These are phyloP conservation scores for Pichia insulana DNA, from an alignment of 805 yeast species.

Conservation along the genomic window DNA sequence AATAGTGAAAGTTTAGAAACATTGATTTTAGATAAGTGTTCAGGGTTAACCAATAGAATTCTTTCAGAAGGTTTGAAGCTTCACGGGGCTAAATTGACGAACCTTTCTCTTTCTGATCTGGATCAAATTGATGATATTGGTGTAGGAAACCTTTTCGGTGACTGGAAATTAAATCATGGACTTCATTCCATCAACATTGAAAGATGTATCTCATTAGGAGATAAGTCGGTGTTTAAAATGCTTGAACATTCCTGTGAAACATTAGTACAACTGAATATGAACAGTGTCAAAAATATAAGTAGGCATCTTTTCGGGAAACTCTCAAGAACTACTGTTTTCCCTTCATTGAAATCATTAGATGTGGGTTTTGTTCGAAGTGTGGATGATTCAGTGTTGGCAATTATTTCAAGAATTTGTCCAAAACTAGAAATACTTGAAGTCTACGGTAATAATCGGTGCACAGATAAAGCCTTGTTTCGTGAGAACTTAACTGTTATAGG, in stretches of 20 bases:
- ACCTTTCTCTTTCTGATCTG: conserved; percentile 48
- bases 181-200: conserved; percentile 51
- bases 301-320: conserved; percentile 39
- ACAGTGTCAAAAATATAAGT: conserved; percentile 58
- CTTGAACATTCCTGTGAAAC: conserved; percentile 57
- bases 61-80: conserved; percentile 48
- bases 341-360: conserved; percentile 61
- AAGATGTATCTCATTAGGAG: conserved; percentile 59
- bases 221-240: conserved; percentile 50
- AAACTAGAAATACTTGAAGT: conserved; percentile 63
- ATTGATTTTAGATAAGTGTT: conserved; percentile 65
- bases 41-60: conserved; percentile 59
- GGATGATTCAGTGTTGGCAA: conserved; percentile 58
- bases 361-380: conserved; percentile 72
- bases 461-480: conserved; percentile 43
- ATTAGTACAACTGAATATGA: conserved; percentile 60
- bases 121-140: conserved; percentile 68
- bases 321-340: conserved; percentile 37
- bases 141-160: conserved; percentile 45
- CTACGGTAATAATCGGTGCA: conserved; percentile 68
- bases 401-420: conserved; percentile 50
- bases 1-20: conserved; percentile 53
- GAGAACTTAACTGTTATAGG: conserved; percentile 60
- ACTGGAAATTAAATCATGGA: conserved; percentile 51
- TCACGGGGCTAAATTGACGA: conserved; percentile 48